Evolutionary conservation across 2,329 filamentous ascomycete genomes (phyloP).

Genomic region (Coniochaeta ligniaria): DNA sequence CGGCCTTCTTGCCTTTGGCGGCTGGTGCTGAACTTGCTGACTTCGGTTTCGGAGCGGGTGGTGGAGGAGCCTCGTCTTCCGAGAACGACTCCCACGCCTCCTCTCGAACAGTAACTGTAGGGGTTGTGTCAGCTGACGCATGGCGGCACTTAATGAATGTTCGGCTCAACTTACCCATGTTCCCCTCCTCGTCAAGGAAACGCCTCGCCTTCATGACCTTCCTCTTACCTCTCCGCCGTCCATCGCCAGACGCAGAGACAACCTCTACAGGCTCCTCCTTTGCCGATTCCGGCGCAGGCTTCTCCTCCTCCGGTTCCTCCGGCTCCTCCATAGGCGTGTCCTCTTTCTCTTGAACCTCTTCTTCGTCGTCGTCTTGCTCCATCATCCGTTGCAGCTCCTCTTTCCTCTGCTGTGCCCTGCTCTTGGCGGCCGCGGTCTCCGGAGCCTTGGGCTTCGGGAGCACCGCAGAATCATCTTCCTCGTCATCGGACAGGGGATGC

Average conservation of each 20-base stretch:
- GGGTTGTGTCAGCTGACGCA: conserved; percentile 1
- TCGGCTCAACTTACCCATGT: conserved; percentile 59
- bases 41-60: conserved; percentile 41
- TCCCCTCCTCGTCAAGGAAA: conserved; percentile 81
- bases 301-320: conserved; percentile 21
- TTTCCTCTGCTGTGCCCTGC: conserved; percentile 57
- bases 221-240: conserved; percentile 67
- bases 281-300: conserved; percentile 24
- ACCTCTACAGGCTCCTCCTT: conserved; percentile 42
- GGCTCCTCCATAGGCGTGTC: conserved; percentile 10
- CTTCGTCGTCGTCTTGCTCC: conserved; percentile 36
- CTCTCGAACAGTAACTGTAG: conserved; percentile 76
- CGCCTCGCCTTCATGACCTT: conserved; percentile 84
- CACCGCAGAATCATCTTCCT: conserved; percentile 47
- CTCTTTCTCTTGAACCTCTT: conserved; percentile 23
- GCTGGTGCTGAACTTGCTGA: conserved; percentile 31
- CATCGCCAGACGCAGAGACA: conserved; percentile 39
- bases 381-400: conserved; percentile 72
- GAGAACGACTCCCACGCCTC: conserved; percentile 87
- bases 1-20: conserved; percentile 46
- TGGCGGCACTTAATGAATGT: neutral
- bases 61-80: conserved; percentile 66
- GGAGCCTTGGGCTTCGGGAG: conserved; percentile 31
- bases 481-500: conserved; percentile 44
- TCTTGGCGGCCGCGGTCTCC: conserved; percentile 25